Evolutionary conservation across 768 basidiomycete species (phyloP).

Genomic region (Solioccasus polychromus): DNA sequence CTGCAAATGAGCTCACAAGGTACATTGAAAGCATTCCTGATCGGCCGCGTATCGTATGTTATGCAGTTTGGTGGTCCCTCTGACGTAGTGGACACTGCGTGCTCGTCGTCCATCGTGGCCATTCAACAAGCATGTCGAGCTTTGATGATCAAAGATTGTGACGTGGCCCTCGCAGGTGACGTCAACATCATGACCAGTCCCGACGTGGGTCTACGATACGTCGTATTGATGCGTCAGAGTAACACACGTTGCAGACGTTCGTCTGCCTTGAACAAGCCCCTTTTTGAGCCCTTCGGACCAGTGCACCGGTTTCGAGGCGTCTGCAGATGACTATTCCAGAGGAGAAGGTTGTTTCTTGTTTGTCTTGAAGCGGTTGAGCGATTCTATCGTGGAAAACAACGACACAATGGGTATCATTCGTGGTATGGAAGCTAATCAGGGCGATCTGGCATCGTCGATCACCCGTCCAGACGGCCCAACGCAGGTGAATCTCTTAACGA

Average conservation of each 20-base stretch:
- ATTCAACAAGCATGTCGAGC: slow-evolving; percentile 70
- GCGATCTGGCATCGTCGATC: slow-evolving; percentile 61
- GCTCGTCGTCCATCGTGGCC: slow-evolving; percentile 68
- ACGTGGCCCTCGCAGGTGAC: slow-evolving; percentile 69
- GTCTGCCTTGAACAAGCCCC: slow-evolving; percentile 62
- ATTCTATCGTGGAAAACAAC: slow-evolving; percentile 67
- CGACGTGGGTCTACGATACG: slow-evolving; percentile 45
- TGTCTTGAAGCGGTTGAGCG: slow-evolving; percentile 65
- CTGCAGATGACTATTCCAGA: slow-evolving; percentile 72
- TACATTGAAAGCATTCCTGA: slow-evolving; percentile 65
- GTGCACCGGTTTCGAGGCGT: slow-evolving; percentile 67
- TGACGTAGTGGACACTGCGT: slow-evolving; percentile 69
- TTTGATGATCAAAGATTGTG: slow-evolving; percentile 60
- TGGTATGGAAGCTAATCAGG: slow-evolving; percentile 71
- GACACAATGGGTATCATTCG: slow-evolving; percentile 66
- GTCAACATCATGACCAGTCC: slow-evolving; percentile 70
- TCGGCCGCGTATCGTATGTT: slow-evolving; percentile 68
- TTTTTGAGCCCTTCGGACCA: slow-evolving; percentile 66
- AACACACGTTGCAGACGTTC: slow-evolving; percentile 51
- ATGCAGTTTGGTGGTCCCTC: slow-evolving; percentile 71
- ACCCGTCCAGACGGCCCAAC: slow-evolving; percentile 69
- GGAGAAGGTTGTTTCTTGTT: slow-evolving; percentile 70
- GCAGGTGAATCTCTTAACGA: slow-evolving; percentile 54
- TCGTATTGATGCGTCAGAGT: slow-evolving; percentile 2
- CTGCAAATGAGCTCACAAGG: slow-evolving; percentile 36